These are phyloP conservation scores for Jimgerdemannia lactiflua DNA, from an alignment of 192 early-diverging fungal genomes.

Conservation along the genomic window DNA sequence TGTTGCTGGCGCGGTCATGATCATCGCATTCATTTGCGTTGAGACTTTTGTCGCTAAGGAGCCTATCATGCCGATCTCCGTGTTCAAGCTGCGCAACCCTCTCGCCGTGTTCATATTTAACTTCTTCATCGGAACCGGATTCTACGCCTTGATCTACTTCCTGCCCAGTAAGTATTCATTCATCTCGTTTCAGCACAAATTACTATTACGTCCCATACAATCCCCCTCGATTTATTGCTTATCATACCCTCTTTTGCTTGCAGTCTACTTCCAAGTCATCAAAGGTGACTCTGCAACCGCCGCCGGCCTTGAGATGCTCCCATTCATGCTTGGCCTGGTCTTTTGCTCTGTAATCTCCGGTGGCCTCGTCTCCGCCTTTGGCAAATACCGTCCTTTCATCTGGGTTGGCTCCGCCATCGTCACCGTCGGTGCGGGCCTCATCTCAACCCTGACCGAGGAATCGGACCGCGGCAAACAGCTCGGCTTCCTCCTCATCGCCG, in stretches of 20 bases:
- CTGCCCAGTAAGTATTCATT: constrained; percentile 51
- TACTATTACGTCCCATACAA: too few relatives aligned
- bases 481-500: constrained; percentile 64
- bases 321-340: constrained; percentile 71
- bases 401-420: constrained; percentile 59
- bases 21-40: constrained; percentile 46
- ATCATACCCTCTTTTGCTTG: background rate
- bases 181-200: too few relatives aligned
- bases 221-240: background rate
- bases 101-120: constrained; percentile 56
- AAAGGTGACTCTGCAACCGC: constrained; percentile 64
- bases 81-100: constrained; percentile 57
- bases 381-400: constrained; percentile 59
- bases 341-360: constrained; percentile 66
- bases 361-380: constrained; percentile 52
- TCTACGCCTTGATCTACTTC: constrained; percentile 70
- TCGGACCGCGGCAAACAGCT: constrained; percentile 47
- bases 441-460: constrained; percentile 44
- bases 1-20: constrained; percentile 28
- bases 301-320: constrained; percentile 42
- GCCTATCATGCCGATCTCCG: constrained; percentile 63
- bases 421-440: constrained; percentile 56
- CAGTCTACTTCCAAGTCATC: constrained; percentile 74
- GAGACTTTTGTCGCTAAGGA: constrained; percentile 60
- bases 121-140: constrained; percentile 59